These are phyloP conservation scores for Pontederia crassipes DNA, from an alignment of 176 grass and related monocot species.

Conservation along the genomic window DNA sequence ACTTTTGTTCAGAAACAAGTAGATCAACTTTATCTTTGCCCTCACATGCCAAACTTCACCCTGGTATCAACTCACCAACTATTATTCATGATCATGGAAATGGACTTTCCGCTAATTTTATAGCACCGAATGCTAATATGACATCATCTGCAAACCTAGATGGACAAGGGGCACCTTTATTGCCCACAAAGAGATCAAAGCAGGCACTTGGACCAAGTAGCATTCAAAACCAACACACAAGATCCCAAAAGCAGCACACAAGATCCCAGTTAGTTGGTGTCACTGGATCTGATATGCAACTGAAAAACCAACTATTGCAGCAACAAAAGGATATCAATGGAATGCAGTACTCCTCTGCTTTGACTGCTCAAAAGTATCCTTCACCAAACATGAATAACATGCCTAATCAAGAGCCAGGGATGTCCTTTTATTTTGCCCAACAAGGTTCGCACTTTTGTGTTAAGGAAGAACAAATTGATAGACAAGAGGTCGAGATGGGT, in stretches of 20 bases:
- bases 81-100: slow-evolving; percentile 39
- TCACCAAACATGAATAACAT: slow-evolving; percentile 43
- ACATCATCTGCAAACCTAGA: slow-evolving; percentile 55
- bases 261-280: slow-evolving; percentile 32
- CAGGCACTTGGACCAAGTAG: slow-evolving; percentile 42
- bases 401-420: slow-evolving; percentile 36
- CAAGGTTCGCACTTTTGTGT: slow-evolving; percentile 34
- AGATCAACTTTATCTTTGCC: slow-evolving; percentile 33
- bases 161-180: slow-evolving; percentile 23
- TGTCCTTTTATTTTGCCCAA: slow-evolving; percentile 48
- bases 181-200: slow-evolving; percentile 63
- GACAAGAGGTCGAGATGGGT: slow-evolving; percentile 29
- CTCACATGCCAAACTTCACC: slow-evolving; percentile 41
- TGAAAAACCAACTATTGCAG: slow-evolving; percentile 61
- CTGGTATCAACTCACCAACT: slow-evolving; percentile 36
- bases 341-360: slow-evolving; percentile 50
- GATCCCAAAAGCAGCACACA: slow-evolving; percentile 41
- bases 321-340: slow-evolving; percentile 44
- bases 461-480: slow-evolving; percentile 57
- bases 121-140: slow-evolving; percentile 36
- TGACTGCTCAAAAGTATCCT: slow-evolving; percentile 56
- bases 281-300: slow-evolving; percentile 44
- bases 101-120: slow-evolving; percentile 38
- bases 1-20: slow-evolving; percentile 46
- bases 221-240: slow-evolving; percentile 41